These are phyloP conservation scores for Eimeria sp. DNA, from an alignment of 169 alveolate genomes.

Conservation along the genomic window DNA sequence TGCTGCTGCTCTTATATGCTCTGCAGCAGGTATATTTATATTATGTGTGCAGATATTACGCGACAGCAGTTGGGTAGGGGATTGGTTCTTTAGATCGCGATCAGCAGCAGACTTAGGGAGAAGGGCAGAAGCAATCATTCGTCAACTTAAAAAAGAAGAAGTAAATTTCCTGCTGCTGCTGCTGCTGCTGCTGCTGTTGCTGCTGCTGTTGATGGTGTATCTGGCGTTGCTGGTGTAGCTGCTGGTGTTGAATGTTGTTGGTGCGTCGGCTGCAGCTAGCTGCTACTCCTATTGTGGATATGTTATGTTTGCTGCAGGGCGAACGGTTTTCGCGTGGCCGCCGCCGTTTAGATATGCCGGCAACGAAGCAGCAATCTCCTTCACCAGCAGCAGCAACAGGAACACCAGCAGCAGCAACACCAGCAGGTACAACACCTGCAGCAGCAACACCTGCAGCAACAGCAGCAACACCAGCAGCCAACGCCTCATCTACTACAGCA, in stretches of 20 bases:
- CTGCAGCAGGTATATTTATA: background rate
- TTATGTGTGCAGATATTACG: constrained; percentile 18
- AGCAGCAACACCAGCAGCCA: background rate
- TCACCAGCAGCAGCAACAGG: constrained; percentile 34
- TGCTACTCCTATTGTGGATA: constrained; percentile 24
- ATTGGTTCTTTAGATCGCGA: constrained; percentile 89
- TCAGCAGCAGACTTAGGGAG: constrained; percentile 87
- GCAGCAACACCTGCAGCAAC: constrained; percentile 24
- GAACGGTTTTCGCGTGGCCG: constrained; percentile 79
- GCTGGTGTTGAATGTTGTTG: background rate
- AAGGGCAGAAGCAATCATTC: constrained; percentile 90
- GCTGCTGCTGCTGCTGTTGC: background rate
- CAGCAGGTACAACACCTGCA: constrained; percentile 6
- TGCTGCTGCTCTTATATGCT: background rate
- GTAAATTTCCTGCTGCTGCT: constrained; percentile 26
- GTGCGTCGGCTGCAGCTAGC: background rate
- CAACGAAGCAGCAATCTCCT: constrained; percentile 47
- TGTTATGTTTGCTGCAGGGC: constrained; percentile 61
- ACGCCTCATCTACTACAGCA: background rate
- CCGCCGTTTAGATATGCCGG: constrained; percentile 79
- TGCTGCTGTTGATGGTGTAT: background rate
- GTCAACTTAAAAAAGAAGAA: constrained; percentile 89
- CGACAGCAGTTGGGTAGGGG: constrained; percentile 88
- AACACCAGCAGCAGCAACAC: background rate
- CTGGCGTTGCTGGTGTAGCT: background rate